These are phyloP conservation scores for Dillenia suffruticosa DNA, from an alignment of 164 flowering plant genomes.

Conservation along the genomic window DNA sequence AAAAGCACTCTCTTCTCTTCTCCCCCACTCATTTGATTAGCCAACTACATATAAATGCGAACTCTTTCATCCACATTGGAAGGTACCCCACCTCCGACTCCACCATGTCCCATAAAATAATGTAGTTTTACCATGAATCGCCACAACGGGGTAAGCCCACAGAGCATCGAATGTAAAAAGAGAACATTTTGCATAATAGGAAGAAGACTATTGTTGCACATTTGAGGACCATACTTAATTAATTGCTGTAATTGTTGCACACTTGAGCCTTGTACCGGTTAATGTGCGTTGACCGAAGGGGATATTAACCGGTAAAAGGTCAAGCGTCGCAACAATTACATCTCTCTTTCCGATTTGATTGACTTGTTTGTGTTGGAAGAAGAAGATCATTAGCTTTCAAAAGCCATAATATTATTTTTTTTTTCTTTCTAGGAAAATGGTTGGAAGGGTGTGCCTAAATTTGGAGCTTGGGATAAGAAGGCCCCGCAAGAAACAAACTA, in stretches of 20 bases:
- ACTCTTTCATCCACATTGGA: too few species aligned
- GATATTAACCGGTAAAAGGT: slow-evolving; percentile 15
- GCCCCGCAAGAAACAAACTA: slow-evolving; percentile 35
- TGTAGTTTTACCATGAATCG: too few species aligned
- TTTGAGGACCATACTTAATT: too few species aligned
- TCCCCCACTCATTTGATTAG: too few species aligned
- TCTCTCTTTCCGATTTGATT: background rate
- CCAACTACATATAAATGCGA: too few species aligned
- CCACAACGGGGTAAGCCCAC: too few species aligned
- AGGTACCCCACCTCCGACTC: too few species aligned
- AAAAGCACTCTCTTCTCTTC: too few species aligned
- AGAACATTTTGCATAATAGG: too few species aligned
- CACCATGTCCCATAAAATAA: too few species aligned
- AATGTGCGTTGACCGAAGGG: slow-evolving; percentile 23
- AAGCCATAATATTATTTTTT: background rate
- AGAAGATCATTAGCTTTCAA: background rate
- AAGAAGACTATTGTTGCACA: too few species aligned
- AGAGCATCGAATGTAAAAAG: too few species aligned
- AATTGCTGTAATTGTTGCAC: background rate
- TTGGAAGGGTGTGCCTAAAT: slow-evolving; percentile 55
- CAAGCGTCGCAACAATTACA: background rate
- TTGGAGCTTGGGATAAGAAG: slow-evolving; percentile 52
- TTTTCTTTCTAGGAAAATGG: slow-evolving; percentile 20
- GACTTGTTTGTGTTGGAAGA: background rate
- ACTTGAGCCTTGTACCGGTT: slow-evolving; percentile 13